Evolutionary conservation across 116 monocot species (phyloP), one percentile per base, ranked within the genome.

Genomic region (Trichopus zeylanicus): DNA sequence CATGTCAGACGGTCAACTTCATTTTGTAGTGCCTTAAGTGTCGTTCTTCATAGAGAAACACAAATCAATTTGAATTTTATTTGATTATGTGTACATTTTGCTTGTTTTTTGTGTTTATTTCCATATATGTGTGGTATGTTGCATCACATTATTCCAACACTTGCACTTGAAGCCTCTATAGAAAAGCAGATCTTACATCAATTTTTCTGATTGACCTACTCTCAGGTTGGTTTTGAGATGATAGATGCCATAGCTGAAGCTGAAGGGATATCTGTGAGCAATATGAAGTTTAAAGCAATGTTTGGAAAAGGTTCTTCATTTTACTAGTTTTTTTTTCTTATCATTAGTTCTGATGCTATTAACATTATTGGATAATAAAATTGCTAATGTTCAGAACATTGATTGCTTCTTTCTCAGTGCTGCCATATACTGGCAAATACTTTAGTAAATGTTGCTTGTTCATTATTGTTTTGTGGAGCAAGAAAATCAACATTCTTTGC

Each of bases 181-280:
- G 42, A 42, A n/a, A 16, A 18, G 42, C 42, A 16, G n/a, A 42
- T 15, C 42, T 42, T 42, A 2, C 42, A 2, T 42, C 42, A 3
- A 42, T 42, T 66, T 26, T 56, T 47, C 52, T 34, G 7, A 19
- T 60, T 25, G 20, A 51, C 47, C 26, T 68, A 18, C 28, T 63
- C 35, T 34, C 55, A 93, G 95, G 90, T 95, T 51, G 95, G 95
- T 33, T 95, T 95, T 70, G 90, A 95, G 66, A 90, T 95, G 86
- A 26, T 95, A 59, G 84, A 95, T 81, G 72, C 73, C 24, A 81
- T 95, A 73, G 90, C 90, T 70, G 76, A 81, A 62, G 86, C 81
- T 55, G 87, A 95, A 75, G 87, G 95, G 35, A 90, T 95, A 72
- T 73, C 95, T 46, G 62, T 95, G 34, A 77, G 64, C 55, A 87